Evolutionary conservation across 768 basidiomycete species (phyloP), one percentile per base, ranked within the genome.

Genomic region (Sarcomyxa edulis): DNA sequence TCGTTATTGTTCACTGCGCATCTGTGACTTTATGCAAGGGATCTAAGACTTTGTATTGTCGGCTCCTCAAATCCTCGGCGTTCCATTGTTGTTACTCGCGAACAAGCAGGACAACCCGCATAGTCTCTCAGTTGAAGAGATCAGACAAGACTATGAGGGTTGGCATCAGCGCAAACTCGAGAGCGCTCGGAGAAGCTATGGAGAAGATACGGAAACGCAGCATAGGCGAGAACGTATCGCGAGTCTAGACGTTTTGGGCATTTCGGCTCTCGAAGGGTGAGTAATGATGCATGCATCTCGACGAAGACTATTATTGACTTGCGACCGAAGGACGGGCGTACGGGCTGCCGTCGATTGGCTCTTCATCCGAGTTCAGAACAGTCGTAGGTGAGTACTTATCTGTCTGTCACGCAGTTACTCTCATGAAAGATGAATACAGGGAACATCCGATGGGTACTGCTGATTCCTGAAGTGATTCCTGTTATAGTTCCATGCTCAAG

Each of bases 321-420:
- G 16, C 29, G 20, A 4, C 35, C 35, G 7, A 48, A 96, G 93
- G 29, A 89, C 88, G 21, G 93, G 94, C 2, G 82, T 95, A 11
- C 75, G 84, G 39, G 85, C 86, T 35, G 92, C 88, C 0, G 87
- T 96, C 3, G 87, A 96, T 53, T 98, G 94, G 94, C 54, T 98
- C 19, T 95, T 95, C 55, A 78, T 94, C 39, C 75, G 93, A 0
- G 93, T 96, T 4, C 91, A 95, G 61, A 93, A 92, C 48, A 90
- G 88, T 47, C 67, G 85, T 46, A 76, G 78, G 84, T 81, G 42
- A 25, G 57, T 44, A 3, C 5, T 12, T 19, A 27, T 46, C n/a
- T n/a, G n/a, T n/a, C n/a, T n/a, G n/a, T n/a, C n/a, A n/a, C n/a
- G n/a, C n/a, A n/a, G n/a, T n/a, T n/a, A n/a, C n/a, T n/a, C n/a